Base-by-base conservation (phyloP, 2,329 filamentous ascomycete genomes). In the Xylaria sp. region DNA sequence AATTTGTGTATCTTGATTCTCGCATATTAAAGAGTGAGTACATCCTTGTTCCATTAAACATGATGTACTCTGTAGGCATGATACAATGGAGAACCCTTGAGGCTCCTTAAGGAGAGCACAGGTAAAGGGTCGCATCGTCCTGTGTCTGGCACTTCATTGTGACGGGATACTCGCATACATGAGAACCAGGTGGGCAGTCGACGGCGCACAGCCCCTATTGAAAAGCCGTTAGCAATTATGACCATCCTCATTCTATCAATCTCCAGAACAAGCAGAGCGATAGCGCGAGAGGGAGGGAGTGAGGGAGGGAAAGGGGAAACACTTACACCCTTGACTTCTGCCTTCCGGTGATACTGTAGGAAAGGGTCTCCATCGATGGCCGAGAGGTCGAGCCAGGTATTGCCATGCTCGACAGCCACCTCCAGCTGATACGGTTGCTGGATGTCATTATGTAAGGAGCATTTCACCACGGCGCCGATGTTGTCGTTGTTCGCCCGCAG, bases 381-480 rank as follows among this genome's bases (percentile, higher is more conserved):
- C 9, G 74, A 76, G 1, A 77, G 64, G 44, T 75, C 74, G 10
- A 75, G 52, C 66, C 69, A 76, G 4, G 73, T 62, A 9, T 48
- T 39, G n/a, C 74, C 73, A 18, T 70, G 13, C 39, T 67, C 23
- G 20, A 76, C 68, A 0, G 63, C 62, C 2, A 76, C 20, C 63
- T 77, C 75, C 46, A 73, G 55, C 67, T 77, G 75, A 56, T 72
- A 73, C 10, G 73, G 71, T 13, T 68, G 15, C 7, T n/a, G 9
- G 5, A 72, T 56, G 2, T n/a, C 41, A 0, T 59, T 1, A 12
- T 66, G 44, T 4, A 52, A 20, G 0, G 60, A 56, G 48, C 75
- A 76, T 59, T 77, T 76, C 39, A 74, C 9, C n/a, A 74, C 73
- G 1, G 69, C 64, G 1, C 75, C 74, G 9, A 74, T 51, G 37